phyloP scores from a whole-genome alignment of 768 basidiomycete species.

The Flagelloscypha sp. region DNA sequence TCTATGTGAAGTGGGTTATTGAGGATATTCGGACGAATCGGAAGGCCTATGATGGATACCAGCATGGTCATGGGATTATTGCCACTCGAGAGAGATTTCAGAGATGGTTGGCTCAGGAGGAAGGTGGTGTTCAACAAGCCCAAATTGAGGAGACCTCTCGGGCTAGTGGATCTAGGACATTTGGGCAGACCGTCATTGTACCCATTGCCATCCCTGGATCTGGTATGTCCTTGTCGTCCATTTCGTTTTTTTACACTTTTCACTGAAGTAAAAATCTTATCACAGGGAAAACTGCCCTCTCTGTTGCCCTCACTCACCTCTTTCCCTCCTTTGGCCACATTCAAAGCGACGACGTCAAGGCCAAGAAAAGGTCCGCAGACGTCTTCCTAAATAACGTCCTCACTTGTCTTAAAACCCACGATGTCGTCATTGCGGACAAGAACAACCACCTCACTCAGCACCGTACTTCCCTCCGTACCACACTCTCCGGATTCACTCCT shows the following conservation, averaged over 20 bases:
- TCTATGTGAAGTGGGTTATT: conserved; percentile 81
- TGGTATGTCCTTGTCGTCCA: conserved; percentile 47
- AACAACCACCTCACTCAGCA: conserved; percentile 88
- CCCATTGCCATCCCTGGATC: conserved; percentile 91
- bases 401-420: conserved; percentile 46
- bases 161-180: conserved; percentile 13
- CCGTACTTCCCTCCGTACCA: conserved; percentile 59
- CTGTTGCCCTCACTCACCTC: conserved; percentile 68
- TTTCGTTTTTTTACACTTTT: background rate
- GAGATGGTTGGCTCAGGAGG: conserved; percentile 47
- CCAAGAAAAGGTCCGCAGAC: conserved; percentile 66
- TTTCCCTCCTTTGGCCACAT: conserved; percentile 89
- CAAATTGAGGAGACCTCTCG: conserved; percentile 6
- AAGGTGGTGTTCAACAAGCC: conserved; percentile 22
- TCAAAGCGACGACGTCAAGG: conserved; percentile 83
- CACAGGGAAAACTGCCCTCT: conserved; percentile 80
- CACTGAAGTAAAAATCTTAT: background rate
- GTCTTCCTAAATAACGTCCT: conserved; percentile 67
- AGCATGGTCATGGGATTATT: conserved; percentile 78
- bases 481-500: conserved; percentile 32
- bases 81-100: conserved; percentile 73
- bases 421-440: conserved; percentile 90
- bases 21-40: conserved; percentile 60
- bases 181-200: conserved; percentile 74
- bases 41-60: conserved; percentile 51